Evolutionary conservation across 306 rosid species (phyloP), one percentile per base, ranked within the genome.

Genomic region (Cicer arietinum): DNA sequence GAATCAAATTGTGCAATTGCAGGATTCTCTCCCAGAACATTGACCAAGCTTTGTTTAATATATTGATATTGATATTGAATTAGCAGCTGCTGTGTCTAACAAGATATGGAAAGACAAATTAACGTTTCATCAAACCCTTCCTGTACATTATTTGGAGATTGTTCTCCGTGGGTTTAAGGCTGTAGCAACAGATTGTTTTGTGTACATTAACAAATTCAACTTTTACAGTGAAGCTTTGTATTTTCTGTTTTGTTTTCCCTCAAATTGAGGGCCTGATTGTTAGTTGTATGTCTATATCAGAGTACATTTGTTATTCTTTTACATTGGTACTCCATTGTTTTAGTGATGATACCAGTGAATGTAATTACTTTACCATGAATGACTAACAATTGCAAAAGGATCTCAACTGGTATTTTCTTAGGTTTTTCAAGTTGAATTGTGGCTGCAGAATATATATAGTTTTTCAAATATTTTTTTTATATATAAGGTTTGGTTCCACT

Each of bases 231-330:
- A 20, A 5, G 58, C 20, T 6, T n/a, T 37, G 72, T 67, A 45
- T 61, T 54, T 74, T 17, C 6, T 57, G 62, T 50, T 67, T 72
- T 60, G 44, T 70, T 69, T 8, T 10, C 74, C 85, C 82, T 64
- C 76, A 40, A 22, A 74, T 77, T 77, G 88, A 74, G 80, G 85
- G 68, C 1, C 52, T 51, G 37, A 16, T 77, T 81, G 56, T 60
- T 76, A 37, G 84, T 51, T 76, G 14, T 57, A 52, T 63, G 50
- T 74, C 40, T 83, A 58, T 79, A 79, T 79, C 50, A 18, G 75
- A 71, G 71, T 48, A 63, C 68, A 79, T 67, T 84, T 77, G 71
- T 78, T 74, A 84, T 85, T 85, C 88, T 81, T 84, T 78, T 41
- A 69, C 85, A 78, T 78, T 69, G 78, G 48, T 74, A 71, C 58